phyloP scores from a whole-genome alignment of 148 eudicot species.

The Rhododendron vialii region DNA sequence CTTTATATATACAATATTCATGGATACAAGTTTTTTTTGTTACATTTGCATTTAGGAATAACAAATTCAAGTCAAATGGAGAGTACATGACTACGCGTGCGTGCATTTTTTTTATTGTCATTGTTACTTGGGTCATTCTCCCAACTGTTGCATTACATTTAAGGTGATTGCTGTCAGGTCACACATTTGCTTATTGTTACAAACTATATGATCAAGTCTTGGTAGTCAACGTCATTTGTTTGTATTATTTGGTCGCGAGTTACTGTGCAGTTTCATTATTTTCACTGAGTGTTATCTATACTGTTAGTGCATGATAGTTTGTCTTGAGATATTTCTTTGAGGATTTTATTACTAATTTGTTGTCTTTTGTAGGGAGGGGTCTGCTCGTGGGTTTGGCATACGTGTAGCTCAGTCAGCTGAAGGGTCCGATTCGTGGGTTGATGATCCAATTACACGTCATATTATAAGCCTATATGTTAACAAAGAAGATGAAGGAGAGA shows the following conservation, averaged over 20 bases:
- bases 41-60: background rate
- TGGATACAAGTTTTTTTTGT: background rate
- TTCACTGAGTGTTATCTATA: background rate
- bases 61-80: background rate
- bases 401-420: conserved; percentile 66
- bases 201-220: background rate
- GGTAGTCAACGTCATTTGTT: background rate
- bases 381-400: conserved; percentile 82
- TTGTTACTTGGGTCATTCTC: background rate
- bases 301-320: background rate
- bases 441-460: conserved; percentile 93
- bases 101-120: background rate
- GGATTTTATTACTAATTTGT: conserved; percentile 2
- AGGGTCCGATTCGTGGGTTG: conserved; percentile 99
- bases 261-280: background rate
- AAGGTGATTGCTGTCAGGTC: background rate
- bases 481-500: conserved; percentile 46
- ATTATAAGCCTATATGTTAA: conserved; percentile 62
- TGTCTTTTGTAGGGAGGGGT: conserved; percentile 69
- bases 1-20: background rate
- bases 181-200: background rate
- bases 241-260: background rate
- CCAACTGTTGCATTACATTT: background rate
- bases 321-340: background rate
- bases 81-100: background rate